A percentile compares a stretch with the other conserved stretches of the same genome.
phyloP scores from a whole-genome alignment of 345 rosid genomes.

The Aquilaria yunnanensis region DNA sequence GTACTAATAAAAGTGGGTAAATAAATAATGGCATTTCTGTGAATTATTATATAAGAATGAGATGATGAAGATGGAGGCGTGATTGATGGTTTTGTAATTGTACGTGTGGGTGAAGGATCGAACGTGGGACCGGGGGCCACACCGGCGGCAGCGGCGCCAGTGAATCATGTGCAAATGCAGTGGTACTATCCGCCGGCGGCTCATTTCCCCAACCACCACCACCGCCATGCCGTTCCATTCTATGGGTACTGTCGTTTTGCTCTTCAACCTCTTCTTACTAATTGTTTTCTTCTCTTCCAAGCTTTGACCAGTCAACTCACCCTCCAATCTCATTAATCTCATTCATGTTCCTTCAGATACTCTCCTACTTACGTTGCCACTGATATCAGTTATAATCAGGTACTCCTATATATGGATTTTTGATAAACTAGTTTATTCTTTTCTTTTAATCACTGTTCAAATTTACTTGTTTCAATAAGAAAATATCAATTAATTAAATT shows the following conservation, averaged over 20 bases:
- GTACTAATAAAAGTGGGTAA: neutral
- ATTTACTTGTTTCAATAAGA: too few relatives aligned
- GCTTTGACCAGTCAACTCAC: neutral
- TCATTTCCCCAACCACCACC: conserved; percentile 46
- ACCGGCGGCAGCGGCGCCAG: conserved; percentile 38
- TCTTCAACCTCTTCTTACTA: too few relatives aligned
- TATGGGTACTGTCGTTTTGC: conserved; percentile 47
- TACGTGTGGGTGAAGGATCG: conserved; percentile 34
- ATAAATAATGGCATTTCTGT: conserved; percentile 12
- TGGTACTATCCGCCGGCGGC: conserved; percentile 74
- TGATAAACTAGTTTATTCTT: too few relatives aligned
- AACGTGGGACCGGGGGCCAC: conserved; percentile 48
- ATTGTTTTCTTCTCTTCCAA: too few relatives aligned
- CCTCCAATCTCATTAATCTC: conserved; percentile 2
- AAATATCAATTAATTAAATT: too few relatives aligned
- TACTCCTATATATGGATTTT: conserved; percentile 8
- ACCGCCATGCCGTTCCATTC: conserved; percentile 65
- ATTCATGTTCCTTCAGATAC: conserved; percentile 36
- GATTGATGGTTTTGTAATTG: too few relatives aligned
- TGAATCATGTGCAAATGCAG: conserved; percentile 69
- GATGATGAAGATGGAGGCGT: too few relatives aligned
- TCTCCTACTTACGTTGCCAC: conserved; percentile 62
- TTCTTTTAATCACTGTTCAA: too few relatives aligned
- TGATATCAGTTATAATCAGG: conserved; percentile 62
- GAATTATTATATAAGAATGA: neutral